phyloP scores from a whole-genome alignment of 2,329 filamentous ascomycete species.

The Paraconiothyrium brasiliense region DNA sequence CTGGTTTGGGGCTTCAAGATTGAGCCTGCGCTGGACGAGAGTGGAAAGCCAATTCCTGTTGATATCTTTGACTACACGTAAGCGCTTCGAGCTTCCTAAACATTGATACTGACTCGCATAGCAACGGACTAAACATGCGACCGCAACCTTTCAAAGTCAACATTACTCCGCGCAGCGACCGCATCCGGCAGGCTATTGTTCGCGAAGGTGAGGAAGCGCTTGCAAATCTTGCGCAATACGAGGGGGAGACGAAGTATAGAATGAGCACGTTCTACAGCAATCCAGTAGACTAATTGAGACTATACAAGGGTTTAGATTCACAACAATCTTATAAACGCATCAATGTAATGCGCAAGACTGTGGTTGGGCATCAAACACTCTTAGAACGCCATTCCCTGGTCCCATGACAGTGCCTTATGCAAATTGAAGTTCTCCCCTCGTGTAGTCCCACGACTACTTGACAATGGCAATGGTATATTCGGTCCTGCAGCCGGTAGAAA shows the following conservation, averaged over 20 bases:
- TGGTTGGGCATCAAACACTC: not conserved
- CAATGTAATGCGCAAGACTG: not conserved
- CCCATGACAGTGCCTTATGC: no score
- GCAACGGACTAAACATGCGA: slow-evolving; percentile 68
- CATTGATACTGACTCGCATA: slow-evolving; percentile 31
- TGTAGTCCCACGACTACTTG: not conserved
- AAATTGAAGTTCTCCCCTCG: not conserved
- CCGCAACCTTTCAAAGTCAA: slow-evolving; percentile 65
- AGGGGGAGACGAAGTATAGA: slow-evolving; percentile 66
- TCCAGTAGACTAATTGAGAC: not conserved
- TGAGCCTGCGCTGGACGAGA: slow-evolving; percentile 50
- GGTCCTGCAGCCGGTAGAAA: not conserved
- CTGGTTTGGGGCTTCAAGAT: slow-evolving; percentile 68
- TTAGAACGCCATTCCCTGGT: not conserved
- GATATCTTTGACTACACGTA: slow-evolving; percentile 67
- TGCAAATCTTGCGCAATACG: slow-evolving; percentile 60
- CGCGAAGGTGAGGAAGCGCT: slow-evolving; percentile 64
- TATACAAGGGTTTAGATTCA: not conserved
- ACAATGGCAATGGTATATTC: not conserved
- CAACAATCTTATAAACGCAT: not conserved
- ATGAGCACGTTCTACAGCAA: slow-evolving; percentile 54
- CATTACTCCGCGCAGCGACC: slow-evolving; percentile 60
- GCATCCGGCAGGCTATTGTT: slow-evolving; percentile 61
- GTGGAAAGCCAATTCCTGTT: slow-evolving; percentile 60
- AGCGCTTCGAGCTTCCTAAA: slow-evolving; percentile 26